Percentiles rank a stretch among this genome's conserved stretches.
Evolutionary conservation across 1,139 yeast species (phyloP).

Genomic region (Geotrichum klebahnii): DNA sequence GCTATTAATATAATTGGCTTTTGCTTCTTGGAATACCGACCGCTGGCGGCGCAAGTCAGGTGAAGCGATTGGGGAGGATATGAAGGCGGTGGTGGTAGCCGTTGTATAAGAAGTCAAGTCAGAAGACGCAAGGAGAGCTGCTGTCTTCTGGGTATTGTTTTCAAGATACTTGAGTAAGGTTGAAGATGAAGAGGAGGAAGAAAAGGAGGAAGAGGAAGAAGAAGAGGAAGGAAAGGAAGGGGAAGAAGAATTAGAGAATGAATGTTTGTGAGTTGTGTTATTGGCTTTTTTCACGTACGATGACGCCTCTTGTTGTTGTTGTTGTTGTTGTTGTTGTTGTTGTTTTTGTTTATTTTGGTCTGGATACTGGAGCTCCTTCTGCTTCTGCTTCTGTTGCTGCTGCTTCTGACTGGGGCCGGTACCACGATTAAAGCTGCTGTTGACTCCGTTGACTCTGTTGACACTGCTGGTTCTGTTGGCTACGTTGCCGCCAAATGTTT

Average conservation of each 20-base stretch:
- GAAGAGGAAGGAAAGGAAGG: not conserved
- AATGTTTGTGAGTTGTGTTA: not conserved
- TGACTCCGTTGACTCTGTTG: not conserved
- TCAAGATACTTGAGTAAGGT: not conserved
- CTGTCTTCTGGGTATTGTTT: not conserved
- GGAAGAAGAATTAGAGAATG: not conserved
- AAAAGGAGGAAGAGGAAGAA: not conserved
- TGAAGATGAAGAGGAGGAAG: not conserved
- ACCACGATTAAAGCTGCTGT: not conserved
- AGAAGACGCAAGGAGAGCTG: not conserved
- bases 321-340: no score
- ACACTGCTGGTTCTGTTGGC: no score
- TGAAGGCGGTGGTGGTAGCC: not conserved
- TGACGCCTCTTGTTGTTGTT: no score
- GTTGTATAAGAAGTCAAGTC: not conserved
- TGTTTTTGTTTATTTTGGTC: no score
- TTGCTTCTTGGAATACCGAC: constrained; percentile 1
- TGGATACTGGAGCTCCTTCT: no score
- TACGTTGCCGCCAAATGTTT: no score
- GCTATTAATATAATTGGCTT: constrained; percentile 5
- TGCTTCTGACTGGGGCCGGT: not conserved
- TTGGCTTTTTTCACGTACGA: no score
- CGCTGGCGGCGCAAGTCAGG: not conserved
- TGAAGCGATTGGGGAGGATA: not conserved
- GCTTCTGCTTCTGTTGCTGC: not conserved